Base-by-base conservation (phyloP, 2,329 filamentous ascomycete genomes). In the Cytospora leucostoma region DNA sequence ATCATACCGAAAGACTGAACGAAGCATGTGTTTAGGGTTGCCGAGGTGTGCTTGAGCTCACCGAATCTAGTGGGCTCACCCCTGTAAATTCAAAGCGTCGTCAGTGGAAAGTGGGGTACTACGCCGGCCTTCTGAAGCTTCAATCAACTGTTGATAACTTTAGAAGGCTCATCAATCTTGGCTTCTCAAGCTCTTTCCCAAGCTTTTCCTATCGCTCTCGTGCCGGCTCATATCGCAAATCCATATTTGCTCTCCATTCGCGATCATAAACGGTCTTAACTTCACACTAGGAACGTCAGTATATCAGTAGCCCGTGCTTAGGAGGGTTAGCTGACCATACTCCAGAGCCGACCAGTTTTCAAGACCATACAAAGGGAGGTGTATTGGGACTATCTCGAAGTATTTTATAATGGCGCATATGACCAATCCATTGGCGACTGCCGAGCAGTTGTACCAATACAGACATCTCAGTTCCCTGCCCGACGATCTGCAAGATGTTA, bases 341-440 rank as follows among this genome's bases (percentile, higher is more conserved):
- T 21, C n/a, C 21, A 47, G 7, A 12, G n/a, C n/a, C 44, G n/a
- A 21, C 44, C n/a, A 2, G n/a, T 21, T 21, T 47, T 21, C 44
- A 47, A 47, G 40, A 19, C 40, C 40, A 44, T 19, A 44, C 13
- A 7, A 7, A 19, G 40, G 19, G 21, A 40, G 27, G n/a, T 35
- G 19, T 33, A 44, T 55, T 33, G 19, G 13, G 5, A 19, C 32
- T 27, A 17, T 21, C 44, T 55, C 33, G 11, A 49, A 11, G 2
- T n/a, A 4, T n/a, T 38, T 3, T 5, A 51, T 47, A 7, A 88
- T 88, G 85, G 76, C 83, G 35, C 83, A 86, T 69, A 82, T 93
- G 69, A 81, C 84, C 7, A 93, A 94, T 67, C 85, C 90, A 27
- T 81, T 94, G 56, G 90, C 88, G 17, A 89, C 89, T 35, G 79